phyloP scores from a whole-genome alignment of 2,329 filamentous ascomycete genomes.

The Penicillium sp. region DNA sequence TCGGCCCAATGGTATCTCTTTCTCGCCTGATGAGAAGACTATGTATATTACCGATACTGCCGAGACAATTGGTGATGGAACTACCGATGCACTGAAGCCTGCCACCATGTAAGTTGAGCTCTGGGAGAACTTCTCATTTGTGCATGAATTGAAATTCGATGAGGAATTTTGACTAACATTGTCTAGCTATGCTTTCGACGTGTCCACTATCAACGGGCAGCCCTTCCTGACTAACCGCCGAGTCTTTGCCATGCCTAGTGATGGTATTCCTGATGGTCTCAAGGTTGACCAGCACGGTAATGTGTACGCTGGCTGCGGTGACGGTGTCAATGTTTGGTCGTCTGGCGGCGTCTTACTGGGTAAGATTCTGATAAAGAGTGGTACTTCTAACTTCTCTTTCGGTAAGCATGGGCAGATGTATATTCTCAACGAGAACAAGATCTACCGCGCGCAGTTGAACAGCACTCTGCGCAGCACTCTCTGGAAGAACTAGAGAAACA shows the following conservation, averaged over 20 bases:
- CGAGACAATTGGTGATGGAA: slow-evolving; percentile 24
- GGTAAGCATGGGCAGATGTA: slow-evolving; percentile 39
- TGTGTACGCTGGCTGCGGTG: slow-evolving; percentile 56
- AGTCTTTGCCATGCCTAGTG: slow-evolving; percentile 53
- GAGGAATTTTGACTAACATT: not conserved
- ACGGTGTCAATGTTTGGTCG: slow-evolving; percentile 57
- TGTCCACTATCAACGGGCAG: slow-evolving; percentile 37
- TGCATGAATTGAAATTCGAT: not conserved
- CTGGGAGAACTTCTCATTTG: not conserved
- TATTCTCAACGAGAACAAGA: slow-evolving; percentile 48
- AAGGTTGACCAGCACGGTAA: slow-evolving; percentile 56
- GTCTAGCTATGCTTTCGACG: slow-evolving; percentile 50
- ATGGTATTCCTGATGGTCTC: slow-evolving; percentile 49
- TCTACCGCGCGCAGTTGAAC: slow-evolving; percentile 46
- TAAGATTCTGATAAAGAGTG: slow-evolving; percentile 56
- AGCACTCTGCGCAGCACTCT: slow-evolving; percentile 18
- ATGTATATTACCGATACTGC: slow-evolving; percentile 46
- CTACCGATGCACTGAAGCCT: slow-evolving; percentile 15
- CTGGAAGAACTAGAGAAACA: slow-evolving; percentile 1
- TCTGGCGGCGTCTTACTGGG: slow-evolving; percentile 51
- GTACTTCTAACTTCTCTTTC: slow-evolving; percentile 53
- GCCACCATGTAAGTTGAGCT: slow-evolving; percentile 30
- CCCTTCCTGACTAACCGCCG: slow-evolving; percentile 51
- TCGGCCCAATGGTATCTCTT: slow-evolving; percentile 45
- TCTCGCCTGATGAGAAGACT: slow-evolving; percentile 39